These are phyloP conservation scores for Botryotinia calthae DNA, from an alignment of 2,329 filamentous ascomycete genomes.

Conservation along the genomic window DNA sequence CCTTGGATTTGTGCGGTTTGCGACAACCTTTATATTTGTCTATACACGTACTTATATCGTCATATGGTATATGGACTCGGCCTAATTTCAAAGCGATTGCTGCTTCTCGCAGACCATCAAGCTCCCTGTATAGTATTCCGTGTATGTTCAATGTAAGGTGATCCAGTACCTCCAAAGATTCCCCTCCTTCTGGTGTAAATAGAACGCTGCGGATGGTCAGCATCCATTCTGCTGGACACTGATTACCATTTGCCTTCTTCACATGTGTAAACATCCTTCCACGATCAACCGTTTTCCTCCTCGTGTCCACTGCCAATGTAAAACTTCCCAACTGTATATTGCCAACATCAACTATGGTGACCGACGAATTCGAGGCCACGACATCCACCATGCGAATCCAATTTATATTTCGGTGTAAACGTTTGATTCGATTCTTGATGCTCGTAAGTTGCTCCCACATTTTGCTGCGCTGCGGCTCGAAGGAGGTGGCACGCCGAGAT, in stretches of 20 bases:
- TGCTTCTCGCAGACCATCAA: conserved; percentile 85
- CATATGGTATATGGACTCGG: conserved; percentile 83
- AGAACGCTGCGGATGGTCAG: conserved; percentile 80
- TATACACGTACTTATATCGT: conserved; percentile 70
- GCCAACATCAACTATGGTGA: conserved; percentile 78
- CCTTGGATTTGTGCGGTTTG: conserved; percentile 34
- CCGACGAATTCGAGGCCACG: conserved; percentile 73
- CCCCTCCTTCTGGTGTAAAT: conserved; percentile 80
- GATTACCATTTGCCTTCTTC: conserved; percentile 59
- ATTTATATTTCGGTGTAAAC: conserved; percentile 78
- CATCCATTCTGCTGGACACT: conserved; percentile 90
- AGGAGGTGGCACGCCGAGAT: conserved; percentile 30
- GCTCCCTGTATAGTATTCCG: conserved; percentile 79
- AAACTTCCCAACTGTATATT: conserved; percentile 81
- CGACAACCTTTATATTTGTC: conserved; percentile 52
- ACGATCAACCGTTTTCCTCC: conserved; percentile 86
- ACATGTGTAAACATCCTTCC: conserved; percentile 84
- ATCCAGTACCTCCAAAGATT: conserved; percentile 85
- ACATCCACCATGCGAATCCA: conserved; percentile 90
- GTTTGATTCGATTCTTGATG: conserved; percentile 82
- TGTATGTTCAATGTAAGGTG: conserved; percentile 86
- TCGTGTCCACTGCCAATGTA: conserved; percentile 83
- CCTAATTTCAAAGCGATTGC: conserved; percentile 89
- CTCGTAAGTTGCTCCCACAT: conserved; percentile 78
- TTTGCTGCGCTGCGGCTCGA: conserved; percentile 54